Evolutionary conservation across 2,329 filamentous ascomycete genomes (phyloP).

Genomic region (Venturia nashicola): DNA sequence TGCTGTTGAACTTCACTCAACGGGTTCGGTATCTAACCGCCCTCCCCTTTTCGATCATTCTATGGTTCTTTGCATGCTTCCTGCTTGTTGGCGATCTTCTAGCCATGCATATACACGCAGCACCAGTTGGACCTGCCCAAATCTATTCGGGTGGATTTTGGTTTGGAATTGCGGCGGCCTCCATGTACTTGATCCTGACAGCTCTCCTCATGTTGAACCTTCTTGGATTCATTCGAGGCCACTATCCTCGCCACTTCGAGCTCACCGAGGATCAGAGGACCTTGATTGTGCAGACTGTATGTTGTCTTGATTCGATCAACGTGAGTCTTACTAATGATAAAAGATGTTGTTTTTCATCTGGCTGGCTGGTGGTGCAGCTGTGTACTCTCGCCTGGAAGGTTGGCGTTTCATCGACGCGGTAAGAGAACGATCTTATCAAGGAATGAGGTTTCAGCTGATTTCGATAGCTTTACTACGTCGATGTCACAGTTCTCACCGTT

Average conservation of each 20-base stretch:
- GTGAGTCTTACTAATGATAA: neutral
- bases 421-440: neutral
- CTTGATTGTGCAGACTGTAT: slow-evolving; percentile 9
- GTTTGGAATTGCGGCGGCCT: slow-evolving; percentile 6
- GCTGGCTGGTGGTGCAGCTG: slow-evolving; percentile 7
- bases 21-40: slow-evolving; percentile 6
- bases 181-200: slow-evolving; percentile 4
- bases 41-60: slow-evolving; percentile 1
- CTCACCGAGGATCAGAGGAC: slow-evolving; percentile 5
- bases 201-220: slow-evolving; percentile 2
- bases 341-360: slow-evolving; percentile 9
- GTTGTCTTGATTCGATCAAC: no score
- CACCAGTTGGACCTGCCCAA: neutral
- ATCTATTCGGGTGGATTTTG: slow-evolving; percentile 6
- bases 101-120: slow-evolving; percentile 5
- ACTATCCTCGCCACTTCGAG: slow-evolving; percentile 8
- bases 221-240: slow-evolving; percentile 7
- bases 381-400: slow-evolving; percentile 6
- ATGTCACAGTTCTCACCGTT: slow-evolving; percentile 52
- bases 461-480: slow-evolving; percentile 55
- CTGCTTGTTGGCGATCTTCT: slow-evolving; percentile 2
- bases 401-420: slow-evolving; percentile 9
- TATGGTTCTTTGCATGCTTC: slow-evolving; percentile 6
- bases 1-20: slow-evolving; percentile 9
- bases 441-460: neutral